These are phyloP conservation scores for Crotalaria pallida DNA, from an alignment of 306 rosid genomes.

Conservation along the genomic window DNA sequence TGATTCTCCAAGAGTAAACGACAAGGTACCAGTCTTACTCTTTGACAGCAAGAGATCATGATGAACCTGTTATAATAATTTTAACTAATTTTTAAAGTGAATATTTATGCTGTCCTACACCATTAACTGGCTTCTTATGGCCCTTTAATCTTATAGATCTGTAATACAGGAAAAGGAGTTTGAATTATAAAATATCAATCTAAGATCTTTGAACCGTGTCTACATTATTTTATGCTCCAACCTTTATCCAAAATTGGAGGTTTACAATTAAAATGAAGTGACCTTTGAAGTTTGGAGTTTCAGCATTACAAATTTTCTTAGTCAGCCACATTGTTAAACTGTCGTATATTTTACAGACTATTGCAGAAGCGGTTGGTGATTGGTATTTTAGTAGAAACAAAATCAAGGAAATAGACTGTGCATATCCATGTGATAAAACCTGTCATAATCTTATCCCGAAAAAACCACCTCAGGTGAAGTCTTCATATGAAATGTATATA, in stretches of 20 bases:
- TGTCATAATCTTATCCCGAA: conserved; percentile 81
- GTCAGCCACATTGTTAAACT: neutral
- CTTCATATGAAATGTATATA: neutral
- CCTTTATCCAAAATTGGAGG: neutral
- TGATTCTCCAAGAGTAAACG: conserved; percentile 68
- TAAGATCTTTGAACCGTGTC: neutral
- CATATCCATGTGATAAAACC: conserved; percentile 81
- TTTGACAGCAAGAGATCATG: neutral
- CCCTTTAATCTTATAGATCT: too few relatives aligned
- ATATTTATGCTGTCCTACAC: too few relatives aligned
- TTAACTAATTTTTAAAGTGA: neutral
- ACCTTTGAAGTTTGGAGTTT: neutral
- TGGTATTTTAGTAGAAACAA: conserved; percentile 77
- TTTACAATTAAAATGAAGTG: neutral
- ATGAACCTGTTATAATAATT: neutral
- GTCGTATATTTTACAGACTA: conserved; percentile 49
- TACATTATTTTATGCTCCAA: neutral
- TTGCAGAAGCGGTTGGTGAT: conserved; percentile 90
- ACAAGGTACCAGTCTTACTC: conserved; percentile 45
- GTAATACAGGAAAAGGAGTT: conserved; percentile 4
- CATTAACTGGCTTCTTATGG: neutral
- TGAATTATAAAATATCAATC: neutral
- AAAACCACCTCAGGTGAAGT: conserved; percentile 32
- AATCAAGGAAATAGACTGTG: conserved; percentile 63
- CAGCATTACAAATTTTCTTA: neutral